A percentile compares a stretch with the other conserved stretches of the same genome.
Conservation (phyloP, 192 early-diverging fungal species). For the Coemansia sp. region DNA sequence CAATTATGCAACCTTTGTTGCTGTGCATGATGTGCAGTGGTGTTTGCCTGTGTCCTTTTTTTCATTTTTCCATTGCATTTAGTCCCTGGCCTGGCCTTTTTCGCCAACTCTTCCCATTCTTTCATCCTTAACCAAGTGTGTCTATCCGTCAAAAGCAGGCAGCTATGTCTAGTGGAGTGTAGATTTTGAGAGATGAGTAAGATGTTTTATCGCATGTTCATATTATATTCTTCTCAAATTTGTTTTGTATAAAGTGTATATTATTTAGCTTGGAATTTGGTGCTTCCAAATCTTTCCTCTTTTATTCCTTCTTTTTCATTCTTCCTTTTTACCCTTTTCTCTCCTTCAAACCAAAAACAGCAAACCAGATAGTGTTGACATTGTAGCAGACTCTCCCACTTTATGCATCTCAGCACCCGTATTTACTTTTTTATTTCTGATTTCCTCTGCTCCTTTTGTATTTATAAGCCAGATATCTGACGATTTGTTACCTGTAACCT, state of each 20-base stretch:
- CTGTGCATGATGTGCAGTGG: constrained; percentile 4
- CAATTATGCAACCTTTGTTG: not conserved
- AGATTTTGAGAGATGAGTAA: not conserved
- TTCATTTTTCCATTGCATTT: not conserved
- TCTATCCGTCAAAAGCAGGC: constrained; percentile 1
- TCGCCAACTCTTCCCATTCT: not conserved
- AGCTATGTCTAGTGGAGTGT: not conserved
- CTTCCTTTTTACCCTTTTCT: constrained; percentile 1
- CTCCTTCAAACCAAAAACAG: not conserved
- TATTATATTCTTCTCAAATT: not conserved
- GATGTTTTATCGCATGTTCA: constrained; percentile 1
- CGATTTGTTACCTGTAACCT: not conserved
- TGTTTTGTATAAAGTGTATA: not conserved
- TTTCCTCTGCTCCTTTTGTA: not conserved
- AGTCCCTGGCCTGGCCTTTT: not conserved
- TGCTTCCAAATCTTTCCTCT: constrained; percentile 1
- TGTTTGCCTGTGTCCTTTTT: not conserved
- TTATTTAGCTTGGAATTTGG: not conserved
- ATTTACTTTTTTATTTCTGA: not conserved
- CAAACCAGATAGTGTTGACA: not conserved
- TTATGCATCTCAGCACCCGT: not conserved
- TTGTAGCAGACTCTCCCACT: not conserved
- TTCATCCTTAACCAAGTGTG: not conserved
- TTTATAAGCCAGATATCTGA: not conserved
- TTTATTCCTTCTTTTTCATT: not conserved